A percentile compares a stretch with the other conserved stretches of the same genome.
These are phyloP conservation scores for Fonsecaea pedrosoi DNA, from an alignment of 2,329 filamentous ascomycete genomes.

Conservation along the genomic window DNA sequence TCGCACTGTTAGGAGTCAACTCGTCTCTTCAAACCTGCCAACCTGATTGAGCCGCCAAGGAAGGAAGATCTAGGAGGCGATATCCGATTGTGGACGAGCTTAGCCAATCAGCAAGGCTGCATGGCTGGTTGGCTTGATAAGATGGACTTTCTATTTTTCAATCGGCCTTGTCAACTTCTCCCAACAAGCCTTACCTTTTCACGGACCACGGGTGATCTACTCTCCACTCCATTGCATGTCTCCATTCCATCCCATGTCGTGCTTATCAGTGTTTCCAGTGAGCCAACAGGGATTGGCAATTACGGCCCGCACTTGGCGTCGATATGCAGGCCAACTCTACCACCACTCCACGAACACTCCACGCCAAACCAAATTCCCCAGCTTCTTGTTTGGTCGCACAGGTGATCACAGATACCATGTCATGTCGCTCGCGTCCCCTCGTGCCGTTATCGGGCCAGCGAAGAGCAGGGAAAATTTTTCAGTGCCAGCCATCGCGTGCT, in stretches of 20 bases:
- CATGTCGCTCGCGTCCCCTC: conserved; percentile 1
- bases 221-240: conserved; percentile 18
- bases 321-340: conserved; percentile 9
- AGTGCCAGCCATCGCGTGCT: conserved; percentile 17
- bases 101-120: not conserved
- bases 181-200: not conserved
- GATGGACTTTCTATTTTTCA: conserved; percentile 13
- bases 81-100: not conserved
- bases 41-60: not conserved
- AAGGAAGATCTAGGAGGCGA: conserved; percentile 4
- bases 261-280: conserved; percentile 29
- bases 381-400: conserved; percentile 3
- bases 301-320: conserved; percentile 7
- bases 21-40: not conserved
- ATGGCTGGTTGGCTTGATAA: conserved; percentile 17
- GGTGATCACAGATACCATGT: conserved; percentile 1
- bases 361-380: not conserved
- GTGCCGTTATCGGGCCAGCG: conserved; percentile 25
- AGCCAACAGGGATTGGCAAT: conserved; percentile 20
- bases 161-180: conserved; percentile 10
- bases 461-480: conserved; percentile 12
- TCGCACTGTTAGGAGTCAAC: not conserved
- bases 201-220: conserved; percentile 21
- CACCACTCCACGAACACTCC: not conserved
- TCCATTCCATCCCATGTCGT: conserved; percentile 14